A percentile compares a stretch with the other conserved stretches of the same genome.
Evolutionary conservation across 306 rosid genomes (phyloP).

Genomic region (Lupinus albus): DNA sequence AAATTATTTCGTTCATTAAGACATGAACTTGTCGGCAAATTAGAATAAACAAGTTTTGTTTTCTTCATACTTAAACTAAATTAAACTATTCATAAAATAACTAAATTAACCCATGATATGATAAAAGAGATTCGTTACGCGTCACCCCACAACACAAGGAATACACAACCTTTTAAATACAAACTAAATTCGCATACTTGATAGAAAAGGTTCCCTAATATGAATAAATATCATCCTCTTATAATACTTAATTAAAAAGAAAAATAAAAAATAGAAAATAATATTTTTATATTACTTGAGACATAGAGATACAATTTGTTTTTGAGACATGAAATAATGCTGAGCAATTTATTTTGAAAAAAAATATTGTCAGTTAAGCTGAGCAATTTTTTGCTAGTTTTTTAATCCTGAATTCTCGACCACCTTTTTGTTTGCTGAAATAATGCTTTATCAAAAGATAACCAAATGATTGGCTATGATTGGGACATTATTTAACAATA

Average conservation of each 20-base stretch:
- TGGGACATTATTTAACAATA: conserved; percentile 42
- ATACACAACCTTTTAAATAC: conserved; percentile 34
- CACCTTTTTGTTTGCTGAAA: conserved; percentile 37
- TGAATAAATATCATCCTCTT: too few relatives aligned
- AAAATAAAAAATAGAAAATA: too few relatives aligned
- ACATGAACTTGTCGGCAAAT: conserved; percentile 53
- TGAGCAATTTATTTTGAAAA: too few relatives aligned
- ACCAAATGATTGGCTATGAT: conserved; percentile 54
- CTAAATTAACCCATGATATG: conserved; percentile 44
- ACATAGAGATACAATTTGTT: too few relatives aligned
- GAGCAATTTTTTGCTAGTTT: conserved; percentile 11
- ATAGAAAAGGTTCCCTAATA: not conserved
- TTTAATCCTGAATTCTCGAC: conserved; percentile 38
- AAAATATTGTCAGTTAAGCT: not conserved
- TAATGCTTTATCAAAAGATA: conserved; percentile 37
- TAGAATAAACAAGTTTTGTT: conserved; percentile 45
- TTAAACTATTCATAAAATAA: conserved; percentile 42
- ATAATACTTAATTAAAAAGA: too few relatives aligned
- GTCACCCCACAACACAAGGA: conserved; percentile 33
- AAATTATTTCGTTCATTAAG: conserved; percentile 1
- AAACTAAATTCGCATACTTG: conserved; percentile 46
- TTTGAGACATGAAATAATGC: too few relatives aligned
- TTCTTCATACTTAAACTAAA: conserved; percentile 45
- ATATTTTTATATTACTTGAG: too few relatives aligned
- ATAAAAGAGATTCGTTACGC: conserved; percentile 50